Conservation (phyloP, 176 grass and related monocot species). For the Lolium rigidum region DNA sequence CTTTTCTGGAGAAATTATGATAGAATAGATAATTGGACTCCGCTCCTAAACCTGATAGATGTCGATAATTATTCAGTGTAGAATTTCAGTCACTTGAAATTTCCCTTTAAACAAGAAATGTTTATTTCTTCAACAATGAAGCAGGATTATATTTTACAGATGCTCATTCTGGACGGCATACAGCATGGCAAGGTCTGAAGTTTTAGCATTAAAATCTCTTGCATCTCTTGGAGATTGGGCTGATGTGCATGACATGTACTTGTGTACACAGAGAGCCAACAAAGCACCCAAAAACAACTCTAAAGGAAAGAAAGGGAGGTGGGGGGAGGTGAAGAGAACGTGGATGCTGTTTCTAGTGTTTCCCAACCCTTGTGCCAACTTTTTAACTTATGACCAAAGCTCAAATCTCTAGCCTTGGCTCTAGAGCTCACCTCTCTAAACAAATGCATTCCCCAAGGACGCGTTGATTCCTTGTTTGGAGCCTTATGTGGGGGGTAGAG, state of each 20-base stretch:
- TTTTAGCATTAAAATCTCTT: slow-evolving; percentile 48
- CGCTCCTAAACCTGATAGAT: slow-evolving; percentile 23
- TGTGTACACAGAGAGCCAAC: slow-evolving; percentile 52
- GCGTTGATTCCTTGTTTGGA: slow-evolving; percentile 86
- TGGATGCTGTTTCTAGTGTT: slow-evolving; percentile 99
- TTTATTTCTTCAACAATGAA: slow-evolving; percentile 1
- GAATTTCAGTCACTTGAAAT: slow-evolving; percentile 9
- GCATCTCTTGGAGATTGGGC: slow-evolving; percentile 58
- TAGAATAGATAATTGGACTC: slow-evolving; percentile 5
- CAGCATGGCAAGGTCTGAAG: slow-evolving; percentile 36
- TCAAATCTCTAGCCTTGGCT: slow-evolving; percentile 74
- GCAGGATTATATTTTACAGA: slow-evolving; percentile 37
- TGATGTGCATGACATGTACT: slow-evolving; percentile 57
- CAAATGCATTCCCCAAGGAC: slow-evolving; percentile 59
- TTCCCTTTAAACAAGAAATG: not conserved
- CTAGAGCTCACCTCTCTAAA: slow-evolving; percentile 65
- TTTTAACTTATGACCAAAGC: slow-evolving; percentile 76
- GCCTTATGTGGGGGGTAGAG: slow-evolving; percentile 70
- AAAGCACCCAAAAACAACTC: slow-evolving; percentile 59
- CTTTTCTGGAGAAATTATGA: slow-evolving; percentile 5
- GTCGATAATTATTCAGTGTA: not conserved
- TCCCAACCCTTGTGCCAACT: slow-evolving; percentile 72
- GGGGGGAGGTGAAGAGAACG: slow-evolving; percentile 85
- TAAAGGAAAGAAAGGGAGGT: slow-evolving; percentile 50
- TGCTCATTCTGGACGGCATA: slow-evolving; percentile 19